phyloP scores from a whole-genome alignment of 2,329 filamentous ascomycete species.

The Pseudocercospora vitis region DNA sequence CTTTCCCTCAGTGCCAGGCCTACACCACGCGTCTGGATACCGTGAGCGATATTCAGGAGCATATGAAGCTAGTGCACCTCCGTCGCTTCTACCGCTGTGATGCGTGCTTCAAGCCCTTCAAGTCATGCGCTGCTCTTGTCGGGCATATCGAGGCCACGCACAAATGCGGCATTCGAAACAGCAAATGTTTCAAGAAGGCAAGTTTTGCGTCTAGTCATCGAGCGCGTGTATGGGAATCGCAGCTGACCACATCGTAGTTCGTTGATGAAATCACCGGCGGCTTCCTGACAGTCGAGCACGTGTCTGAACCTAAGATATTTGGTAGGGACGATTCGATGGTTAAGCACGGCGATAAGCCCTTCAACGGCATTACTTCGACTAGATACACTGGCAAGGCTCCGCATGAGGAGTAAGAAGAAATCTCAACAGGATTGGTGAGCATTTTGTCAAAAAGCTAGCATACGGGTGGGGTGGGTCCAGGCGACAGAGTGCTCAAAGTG shows the following conservation, averaged over 20 bases:
- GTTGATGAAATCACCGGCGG: constrained; percentile 47
- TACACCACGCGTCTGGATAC: constrained; percentile 37
- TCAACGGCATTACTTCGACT: constrained; percentile 5
- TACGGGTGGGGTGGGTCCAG: too few relatives aligned
- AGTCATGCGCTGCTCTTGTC: constrained; percentile 40
- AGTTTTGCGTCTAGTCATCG: neutral
- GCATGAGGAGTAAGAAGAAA: neutral
- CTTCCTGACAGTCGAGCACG: constrained; percentile 33
- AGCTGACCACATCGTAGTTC: constrained; percentile 21
- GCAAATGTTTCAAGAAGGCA: constrained; percentile 38
- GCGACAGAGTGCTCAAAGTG: too few relatives aligned
- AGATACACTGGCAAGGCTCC: constrained; percentile 6
- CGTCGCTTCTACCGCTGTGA: constrained; percentile 42
- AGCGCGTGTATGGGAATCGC: neutral
- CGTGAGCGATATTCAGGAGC: constrained; percentile 23
- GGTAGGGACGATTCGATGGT: constrained; percentile 10
- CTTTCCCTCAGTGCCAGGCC: constrained; percentile 51
- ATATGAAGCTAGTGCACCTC: constrained; percentile 41
- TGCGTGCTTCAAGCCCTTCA: constrained; percentile 44
- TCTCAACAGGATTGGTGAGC: neutral
- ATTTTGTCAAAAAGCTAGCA: too few relatives aligned
- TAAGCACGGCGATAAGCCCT: constrained; percentile 6
- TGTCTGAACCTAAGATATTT: constrained; percentile 26
- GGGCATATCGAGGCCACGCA: constrained; percentile 45
- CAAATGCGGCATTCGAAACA: constrained; percentile 39